Evolutionary conservation across 2,329 filamentous ascomycete genomes (phyloP).

Genomic region (Blastomyces gilchristii): DNA sequence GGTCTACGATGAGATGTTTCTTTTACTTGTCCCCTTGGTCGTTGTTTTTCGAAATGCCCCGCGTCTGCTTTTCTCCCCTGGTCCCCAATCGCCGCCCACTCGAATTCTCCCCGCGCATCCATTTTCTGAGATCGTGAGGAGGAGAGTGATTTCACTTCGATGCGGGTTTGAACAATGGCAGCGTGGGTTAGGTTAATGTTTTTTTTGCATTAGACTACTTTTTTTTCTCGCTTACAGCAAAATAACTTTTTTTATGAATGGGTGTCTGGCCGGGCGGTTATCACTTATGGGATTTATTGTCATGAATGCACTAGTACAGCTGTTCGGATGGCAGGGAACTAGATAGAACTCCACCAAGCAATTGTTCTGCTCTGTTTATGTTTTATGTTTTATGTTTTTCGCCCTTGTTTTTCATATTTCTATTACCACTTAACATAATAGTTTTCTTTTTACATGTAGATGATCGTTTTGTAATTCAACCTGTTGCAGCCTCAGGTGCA

Average conservation of each 20-base stretch:
- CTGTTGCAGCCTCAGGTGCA: not conserved
- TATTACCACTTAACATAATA: not conserved
- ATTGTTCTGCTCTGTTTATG: not conserved
- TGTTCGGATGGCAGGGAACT: not conserved
- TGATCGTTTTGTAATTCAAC: not conserved
- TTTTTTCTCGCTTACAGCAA: not conserved
- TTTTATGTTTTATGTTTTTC: not conserved
- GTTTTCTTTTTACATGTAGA: not conserved
- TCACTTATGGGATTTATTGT: slow-evolving; percentile 1
- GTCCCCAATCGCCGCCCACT: too few species aligned
- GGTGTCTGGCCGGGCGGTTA: slow-evolving; percentile 4
- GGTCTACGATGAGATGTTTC: slow-evolving; percentile 2
- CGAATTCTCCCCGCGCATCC: not conserved
- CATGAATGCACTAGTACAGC: not conserved
- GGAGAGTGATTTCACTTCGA: not conserved
- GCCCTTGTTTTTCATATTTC: not conserved
- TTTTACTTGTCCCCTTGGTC: not conserved
- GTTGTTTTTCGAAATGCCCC: not conserved
- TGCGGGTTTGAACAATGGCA: not conserved
- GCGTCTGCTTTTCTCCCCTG: not conserved
- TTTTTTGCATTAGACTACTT: slow-evolving; percentile 10
- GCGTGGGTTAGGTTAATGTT: not conserved
- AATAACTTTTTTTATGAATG: not conserved
- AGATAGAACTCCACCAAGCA: not conserved
- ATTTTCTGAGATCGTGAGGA: not conserved